These are phyloP conservation scores for Boletus reticulatus DNA, from an alignment of 768 basidiomycete species.

Conservation along the genomic window DNA sequence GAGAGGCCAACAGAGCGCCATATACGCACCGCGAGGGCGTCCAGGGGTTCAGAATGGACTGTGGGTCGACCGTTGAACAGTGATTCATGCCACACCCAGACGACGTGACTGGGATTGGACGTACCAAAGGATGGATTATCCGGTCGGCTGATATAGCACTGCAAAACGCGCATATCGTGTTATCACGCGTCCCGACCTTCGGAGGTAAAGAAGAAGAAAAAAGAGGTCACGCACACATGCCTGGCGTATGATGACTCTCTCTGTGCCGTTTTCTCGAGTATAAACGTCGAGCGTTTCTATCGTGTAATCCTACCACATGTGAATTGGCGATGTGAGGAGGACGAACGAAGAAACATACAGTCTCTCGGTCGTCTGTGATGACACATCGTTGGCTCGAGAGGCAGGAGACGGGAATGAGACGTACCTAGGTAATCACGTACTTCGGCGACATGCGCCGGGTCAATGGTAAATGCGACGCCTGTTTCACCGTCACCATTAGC, in stretches of 20 bases:
- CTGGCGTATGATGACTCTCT: conserved; percentile 51
- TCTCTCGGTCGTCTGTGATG: conserved; percentile 72
- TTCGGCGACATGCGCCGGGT: conserved; percentile 68
- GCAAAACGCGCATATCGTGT: background rate
- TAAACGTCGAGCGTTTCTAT: conserved; percentile 76
- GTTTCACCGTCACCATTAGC: background rate
- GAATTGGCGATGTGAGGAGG: background rate
- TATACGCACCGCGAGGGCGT: conserved; percentile 63
- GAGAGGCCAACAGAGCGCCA: conserved; percentile 79
- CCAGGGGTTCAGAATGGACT: conserved; percentile 83
- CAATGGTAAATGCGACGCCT: conserved; percentile 89
- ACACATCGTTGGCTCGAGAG: background rate
- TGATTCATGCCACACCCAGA: no score
- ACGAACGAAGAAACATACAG: conserved; percentile 40
- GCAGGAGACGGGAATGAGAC: background rate
- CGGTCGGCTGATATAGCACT: conserved; percentile 87
- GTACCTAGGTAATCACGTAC: conserved; percentile 81
- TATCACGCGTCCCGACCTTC: no score
- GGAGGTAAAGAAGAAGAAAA: background rate
- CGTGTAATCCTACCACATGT: conserved; percentile 69
- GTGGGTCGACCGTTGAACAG: background rate
- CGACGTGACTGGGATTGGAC: conserved; percentile 11
- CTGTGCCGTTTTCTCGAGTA: conserved; percentile 47
- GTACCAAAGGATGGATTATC: conserved; percentile 87
- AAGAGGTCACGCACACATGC: background rate